These are phyloP conservation scores for Xanthoconium separans DNA, from an alignment of 1,284 basidiomycete genomes.

Conservation along the genomic window DNA sequence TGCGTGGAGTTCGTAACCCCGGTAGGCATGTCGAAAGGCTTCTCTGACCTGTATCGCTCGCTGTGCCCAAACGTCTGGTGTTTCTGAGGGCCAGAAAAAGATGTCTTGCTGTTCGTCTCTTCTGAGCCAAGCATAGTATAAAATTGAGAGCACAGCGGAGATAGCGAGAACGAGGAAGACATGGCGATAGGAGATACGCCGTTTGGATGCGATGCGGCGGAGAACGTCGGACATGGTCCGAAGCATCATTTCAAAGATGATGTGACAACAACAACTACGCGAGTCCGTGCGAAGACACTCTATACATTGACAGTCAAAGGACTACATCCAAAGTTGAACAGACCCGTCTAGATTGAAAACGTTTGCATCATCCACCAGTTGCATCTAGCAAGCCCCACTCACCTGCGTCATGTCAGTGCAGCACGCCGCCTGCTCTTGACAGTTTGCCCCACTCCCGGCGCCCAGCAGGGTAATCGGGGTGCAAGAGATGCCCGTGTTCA, in stretches of 20 bases:
- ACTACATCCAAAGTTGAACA: slow-evolving; percentile 16
- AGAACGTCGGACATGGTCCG: background rate
- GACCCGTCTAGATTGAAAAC: background rate
- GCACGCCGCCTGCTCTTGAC: slow-evolving; percentile 14
- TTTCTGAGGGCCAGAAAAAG: slow-evolving; percentile 21
- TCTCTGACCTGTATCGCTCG: slow-evolving; percentile 58
- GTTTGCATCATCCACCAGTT: background rate
- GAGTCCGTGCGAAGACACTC: background rate
- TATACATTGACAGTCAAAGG: slow-evolving; percentile 4
- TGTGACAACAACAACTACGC: no score
- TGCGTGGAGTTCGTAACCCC: slow-evolving; percentile 56
- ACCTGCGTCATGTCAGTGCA: slow-evolving; percentile 10
- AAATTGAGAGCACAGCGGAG: slow-evolving; percentile 20
- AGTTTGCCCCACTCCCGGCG: slow-evolving; percentile 5
- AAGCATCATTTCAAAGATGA: no score
- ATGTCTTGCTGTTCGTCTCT: slow-evolving; percentile 1
- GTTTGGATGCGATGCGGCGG: slow-evolving; percentile 4
- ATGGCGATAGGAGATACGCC: slow-evolving; percentile 31
- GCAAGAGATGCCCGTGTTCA: slow-evolving; percentile 6
- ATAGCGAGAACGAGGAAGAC: slow-evolving; percentile 24
- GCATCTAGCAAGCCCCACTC: background rate
- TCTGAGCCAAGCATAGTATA: slow-evolving; percentile 21
- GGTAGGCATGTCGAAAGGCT: slow-evolving; percentile 64
- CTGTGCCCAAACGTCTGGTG: slow-evolving; percentile 43
- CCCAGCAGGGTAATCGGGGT: slow-evolving; percentile 13